These are phyloP conservation scores for Staphylotrichum tortipilum DNA, from an alignment of 495 filamentous ascomycete species.

Conservation along the genomic window DNA sequence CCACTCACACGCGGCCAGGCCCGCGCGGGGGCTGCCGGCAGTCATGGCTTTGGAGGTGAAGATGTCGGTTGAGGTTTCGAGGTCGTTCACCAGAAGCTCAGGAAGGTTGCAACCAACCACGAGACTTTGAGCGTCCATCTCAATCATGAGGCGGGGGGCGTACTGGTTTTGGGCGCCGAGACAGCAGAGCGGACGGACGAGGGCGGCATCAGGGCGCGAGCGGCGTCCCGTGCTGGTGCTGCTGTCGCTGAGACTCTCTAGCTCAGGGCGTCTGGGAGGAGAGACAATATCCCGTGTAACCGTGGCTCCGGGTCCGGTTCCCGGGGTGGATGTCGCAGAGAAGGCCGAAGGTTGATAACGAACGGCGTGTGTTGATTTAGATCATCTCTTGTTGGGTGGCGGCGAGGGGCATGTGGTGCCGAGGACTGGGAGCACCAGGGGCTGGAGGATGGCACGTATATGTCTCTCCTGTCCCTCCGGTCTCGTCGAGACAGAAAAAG, in stretches of 20 bases:
- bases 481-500: background rate
- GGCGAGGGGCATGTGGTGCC: conserved; percentile 2
- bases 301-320: conserved; percentile 15
- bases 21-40: conserved; percentile 28
- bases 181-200: background rate
- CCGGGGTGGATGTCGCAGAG: conserved; percentile 12
- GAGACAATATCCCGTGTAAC: conserved; percentile 21
- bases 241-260: conserved; percentile 13
- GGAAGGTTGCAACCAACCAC: conserved; percentile 32
- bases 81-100: conserved; percentile 36
- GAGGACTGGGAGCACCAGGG: background rate
- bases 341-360: background rate
- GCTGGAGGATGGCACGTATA: conserved; percentile 3
- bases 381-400: background rate
- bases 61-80: conserved; percentile 29
- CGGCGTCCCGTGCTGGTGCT: conserved; percentile 12
- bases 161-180: background rate
- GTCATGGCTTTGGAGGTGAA: conserved; percentile 37
- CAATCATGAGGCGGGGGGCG: conserved; percentile 1
- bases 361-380: background rate
- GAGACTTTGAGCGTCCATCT: conserved; percentile 15
- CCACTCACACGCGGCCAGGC: conserved; percentile 18
- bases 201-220: conserved; percentile 11
- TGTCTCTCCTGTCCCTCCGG: background rate
- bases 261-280: conserved; percentile 10